Evolutionary conservation across 768 basidiomycete species (phyloP), one percentile per base, ranked within the genome.

Genomic region (Lactarius vividus): DNA sequence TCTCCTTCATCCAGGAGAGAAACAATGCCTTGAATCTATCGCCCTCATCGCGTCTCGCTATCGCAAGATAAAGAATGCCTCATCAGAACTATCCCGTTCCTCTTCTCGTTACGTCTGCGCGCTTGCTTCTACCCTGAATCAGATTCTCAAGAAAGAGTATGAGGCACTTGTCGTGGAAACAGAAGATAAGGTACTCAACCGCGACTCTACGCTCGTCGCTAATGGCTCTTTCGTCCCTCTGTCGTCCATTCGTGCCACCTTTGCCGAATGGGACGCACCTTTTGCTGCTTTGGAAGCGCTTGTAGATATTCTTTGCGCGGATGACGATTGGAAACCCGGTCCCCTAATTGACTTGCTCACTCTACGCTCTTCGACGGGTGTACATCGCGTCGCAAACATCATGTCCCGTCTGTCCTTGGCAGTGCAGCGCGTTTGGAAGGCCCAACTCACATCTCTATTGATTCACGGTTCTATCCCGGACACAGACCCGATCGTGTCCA

Each of bases 181-280:
- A 0, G 94, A 96, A 73, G 85, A 86, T 26, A 91, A 86, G 72
- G 81, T 96, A 29, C 81, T 97, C 42, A 80, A 78, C 42, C 85
- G 89, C 55, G 93, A 96, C 73, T 80, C 88, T 16, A 82, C 79
- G 59, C 82, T 94, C 29, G 94, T 96, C 39, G 89, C 85, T n/a
- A 83, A 83, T 63, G 86, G 87, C 10, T 88, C 89, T 4, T 94
- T 90, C 73, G 93, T 97, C 5, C 94, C 94, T 4, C 79, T 97
- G 37, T 91, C 94, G 0, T 88, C 88, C 7, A 77, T 97, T 66
- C 85, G 90, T 61, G 91, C 95, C 13, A 85, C 83, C 20, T 95
- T 96, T 75, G 84, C 91, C 8, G 85, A 85, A 75, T 97, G 95
- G 95, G 91, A 94, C 70, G 88, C 91, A 9, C 93, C 93, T 16